Evolutionary conservation across 306 rosid species (phyloP).

Genomic region (Potentilla sterilis): DNA sequence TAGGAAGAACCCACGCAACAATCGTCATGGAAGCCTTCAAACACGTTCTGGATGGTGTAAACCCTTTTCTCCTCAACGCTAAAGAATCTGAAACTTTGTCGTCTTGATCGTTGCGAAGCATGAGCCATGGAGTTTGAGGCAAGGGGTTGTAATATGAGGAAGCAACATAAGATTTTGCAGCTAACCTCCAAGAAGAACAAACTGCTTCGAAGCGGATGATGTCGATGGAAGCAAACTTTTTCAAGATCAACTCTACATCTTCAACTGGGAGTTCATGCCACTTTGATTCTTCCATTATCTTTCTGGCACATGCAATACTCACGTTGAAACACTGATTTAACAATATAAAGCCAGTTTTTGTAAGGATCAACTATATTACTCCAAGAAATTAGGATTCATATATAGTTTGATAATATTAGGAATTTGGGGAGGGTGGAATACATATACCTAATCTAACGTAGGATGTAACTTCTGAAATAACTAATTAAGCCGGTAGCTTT

Average conservation of each 20-base stretch:
- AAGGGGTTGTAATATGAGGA: not conserved
- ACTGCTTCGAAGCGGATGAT: not conserved
- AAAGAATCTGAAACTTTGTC: not conserved
- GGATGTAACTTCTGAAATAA: too few species aligned
- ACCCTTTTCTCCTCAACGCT: not conserved
- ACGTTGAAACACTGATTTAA: too few species aligned
- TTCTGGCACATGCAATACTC: not conserved
- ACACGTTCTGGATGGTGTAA: not conserved
- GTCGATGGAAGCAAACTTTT: not conserved
- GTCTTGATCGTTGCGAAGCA: not conserved
- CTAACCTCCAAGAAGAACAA: too few species aligned
- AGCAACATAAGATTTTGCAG: not conserved
- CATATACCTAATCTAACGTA: too few species aligned
- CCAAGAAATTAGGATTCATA: too few species aligned
- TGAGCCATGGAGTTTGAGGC: not conserved
- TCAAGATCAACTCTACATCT: not conserved
- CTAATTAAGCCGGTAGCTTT: too few species aligned
- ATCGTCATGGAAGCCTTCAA: not conserved
- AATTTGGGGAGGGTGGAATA: too few species aligned
- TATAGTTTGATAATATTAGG: too few species aligned
- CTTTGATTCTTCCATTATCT: not conserved
- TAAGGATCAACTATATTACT: too few species aligned
- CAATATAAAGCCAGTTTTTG: too few species aligned
- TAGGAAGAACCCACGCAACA: not conserved
- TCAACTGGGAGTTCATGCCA: not conserved